Evolutionary conservation across 1,284 basidiomycete genomes (phyloP), one percentile per base, ranked within the genome.

Genomic region (Rhodotorula mucilaginosa): DNA sequence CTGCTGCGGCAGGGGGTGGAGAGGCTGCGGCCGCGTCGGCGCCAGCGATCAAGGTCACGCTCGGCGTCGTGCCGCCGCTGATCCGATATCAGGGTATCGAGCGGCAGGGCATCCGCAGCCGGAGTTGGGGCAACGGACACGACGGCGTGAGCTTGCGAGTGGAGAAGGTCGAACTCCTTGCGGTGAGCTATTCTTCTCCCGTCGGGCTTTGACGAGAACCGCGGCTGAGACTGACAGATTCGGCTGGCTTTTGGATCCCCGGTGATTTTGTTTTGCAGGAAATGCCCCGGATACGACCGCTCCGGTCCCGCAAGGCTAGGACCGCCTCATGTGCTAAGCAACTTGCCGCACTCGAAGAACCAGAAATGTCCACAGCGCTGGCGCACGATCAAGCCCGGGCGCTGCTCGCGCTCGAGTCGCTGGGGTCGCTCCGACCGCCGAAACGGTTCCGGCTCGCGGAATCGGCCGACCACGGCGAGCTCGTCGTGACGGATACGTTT

Each of bases 81-180:
- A 79, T 85, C 3, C 78, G 83, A 46, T 87, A 86, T 78, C 81
- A 83, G 29, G 83, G 83, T 7, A 83, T 83, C 26, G 81, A 83
- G 70, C 77, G 84, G 51, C 82, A 83, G 64, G 85, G 85, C 1
- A 74, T 86, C 34, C 78, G 78, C 65, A 84, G 83, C 51, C 77
- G 85, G 31, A 81, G 80, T 15, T 87, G 86, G 86, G 85, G 85
- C 18, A 86, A 86, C 74, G 83, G 84, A 44, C 86, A 87, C 78
- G 85, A 86, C 72, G 86, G 85, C 4, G 81, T 83, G 10, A 84
- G 83, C 73, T 80, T 86, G 34, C 82, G 84, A 8, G 82, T 87
- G 15, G 84, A 86, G 72, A 77, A 77, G 8, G 83, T 85, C 5
- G 80, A 83, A 65, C 77, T 84, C 4, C 73, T 83, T n/a, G 77